These are phyloP conservation scores for Penicillium occitanis DNA, from an alignment of 2,329 filamentous ascomycete genomes.

Conservation along the genomic window DNA sequence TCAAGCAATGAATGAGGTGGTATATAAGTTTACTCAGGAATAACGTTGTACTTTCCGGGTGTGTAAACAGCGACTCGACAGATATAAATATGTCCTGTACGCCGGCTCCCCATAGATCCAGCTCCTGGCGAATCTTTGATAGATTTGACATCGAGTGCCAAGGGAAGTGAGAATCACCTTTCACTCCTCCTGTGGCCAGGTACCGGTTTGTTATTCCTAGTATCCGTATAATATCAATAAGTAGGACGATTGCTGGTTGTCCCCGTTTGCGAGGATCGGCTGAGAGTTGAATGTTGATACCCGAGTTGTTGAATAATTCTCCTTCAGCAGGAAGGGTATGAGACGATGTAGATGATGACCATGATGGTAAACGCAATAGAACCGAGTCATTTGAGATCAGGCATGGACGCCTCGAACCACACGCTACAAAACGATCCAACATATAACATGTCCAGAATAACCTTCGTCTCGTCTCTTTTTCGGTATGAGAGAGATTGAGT, in stretches of 20 bases:
- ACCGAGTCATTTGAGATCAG: slow-evolving; percentile 76
- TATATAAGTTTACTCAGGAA: slow-evolving; percentile 85
- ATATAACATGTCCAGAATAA: slow-evolving; percentile 88
- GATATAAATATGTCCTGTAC: slow-evolving; percentile 77
- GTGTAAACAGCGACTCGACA: slow-evolving; percentile 71
- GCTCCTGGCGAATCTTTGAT: slow-evolving; percentile 79
- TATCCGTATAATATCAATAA: slow-evolving; percentile 81
- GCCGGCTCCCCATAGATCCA: slow-evolving; percentile 81
- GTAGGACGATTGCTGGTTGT: slow-evolving; percentile 74
- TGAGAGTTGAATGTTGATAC: slow-evolving; percentile 73
- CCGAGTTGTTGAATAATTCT: slow-evolving; percentile 76
- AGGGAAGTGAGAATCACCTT: slow-evolving; percentile 85
- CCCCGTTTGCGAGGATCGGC: slow-evolving; percentile 67
- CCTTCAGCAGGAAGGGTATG: slow-evolving; percentile 67
- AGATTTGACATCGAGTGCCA: slow-evolving; percentile 85
- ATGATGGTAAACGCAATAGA: slow-evolving; percentile 71
- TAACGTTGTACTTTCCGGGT: slow-evolving; percentile 73
- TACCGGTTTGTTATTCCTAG: slow-evolving; percentile 82
- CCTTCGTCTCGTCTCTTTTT: slow-evolving; percentile 74
- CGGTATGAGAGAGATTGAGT: slow-evolving; percentile 62
- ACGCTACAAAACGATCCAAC: slow-evolving; percentile 78
- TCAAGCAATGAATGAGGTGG: slow-evolving; percentile 80
- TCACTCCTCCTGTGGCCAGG: slow-evolving; percentile 79
- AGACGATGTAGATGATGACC: slow-evolving; percentile 55
- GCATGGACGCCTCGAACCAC: slow-evolving; percentile 79